Conservation (phyloP, 2,329 filamentous ascomycete species). For the Trichophyton schoenleinii region DNA sequence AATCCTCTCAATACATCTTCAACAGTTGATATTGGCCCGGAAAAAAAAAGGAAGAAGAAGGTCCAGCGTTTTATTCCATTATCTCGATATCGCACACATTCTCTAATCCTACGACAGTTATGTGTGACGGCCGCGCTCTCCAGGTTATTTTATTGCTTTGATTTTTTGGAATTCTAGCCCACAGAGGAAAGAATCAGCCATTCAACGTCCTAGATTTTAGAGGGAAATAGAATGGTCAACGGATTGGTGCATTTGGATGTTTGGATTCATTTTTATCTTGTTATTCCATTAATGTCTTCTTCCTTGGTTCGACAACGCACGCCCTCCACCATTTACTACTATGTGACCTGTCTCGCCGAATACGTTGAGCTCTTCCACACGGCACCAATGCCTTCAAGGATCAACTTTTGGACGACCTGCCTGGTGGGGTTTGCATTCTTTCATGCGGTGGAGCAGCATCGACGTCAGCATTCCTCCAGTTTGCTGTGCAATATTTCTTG, state of each 20-base stretch:
- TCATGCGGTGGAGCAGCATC: neutral
- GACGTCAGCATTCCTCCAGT: neutral
- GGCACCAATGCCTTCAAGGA: neutral
- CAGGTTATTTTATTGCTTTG: neutral
- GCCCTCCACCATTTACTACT: neutral
- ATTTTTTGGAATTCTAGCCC: slow-evolving; percentile 3
- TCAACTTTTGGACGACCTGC: neutral
- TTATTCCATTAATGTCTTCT: neutral
- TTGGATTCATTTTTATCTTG: slow-evolving; percentile 3
- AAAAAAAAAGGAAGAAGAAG: neutral
- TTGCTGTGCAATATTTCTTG: neutral
- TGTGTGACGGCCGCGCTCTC: neutral
- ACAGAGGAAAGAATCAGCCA: slow-evolving; percentile 9
- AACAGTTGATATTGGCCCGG: neutral
- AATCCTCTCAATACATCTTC: neutral
- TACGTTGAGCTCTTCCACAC: neutral
- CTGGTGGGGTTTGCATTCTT: neutral
- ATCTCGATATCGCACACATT: neutral
- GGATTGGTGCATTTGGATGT: slow-evolving; percentile 7
- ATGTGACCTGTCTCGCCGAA: neutral
- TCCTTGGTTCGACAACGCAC: neutral
- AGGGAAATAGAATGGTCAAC: slow-evolving; percentile 9
- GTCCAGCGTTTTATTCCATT: neutral
- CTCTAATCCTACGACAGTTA: neutral
- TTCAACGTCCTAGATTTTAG: slow-evolving; percentile 12